Base-by-base conservation (phyloP, 371 early-diverging fungal genomes). In the Lichtheimia corymbifera region DNA sequence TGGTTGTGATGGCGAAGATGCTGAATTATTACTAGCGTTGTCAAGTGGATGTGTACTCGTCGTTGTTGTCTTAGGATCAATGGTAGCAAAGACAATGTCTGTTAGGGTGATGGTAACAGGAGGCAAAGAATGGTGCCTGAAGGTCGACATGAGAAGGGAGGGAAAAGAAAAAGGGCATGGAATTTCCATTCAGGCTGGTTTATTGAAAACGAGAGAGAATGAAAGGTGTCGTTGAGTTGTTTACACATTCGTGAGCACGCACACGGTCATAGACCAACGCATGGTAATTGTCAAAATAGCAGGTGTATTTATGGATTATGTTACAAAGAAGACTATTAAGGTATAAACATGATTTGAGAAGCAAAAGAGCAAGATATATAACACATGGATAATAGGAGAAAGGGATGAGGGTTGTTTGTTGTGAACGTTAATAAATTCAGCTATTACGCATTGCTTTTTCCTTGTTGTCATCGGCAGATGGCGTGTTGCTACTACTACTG, bases 51-150 rank as follows among this genome's bases (percentile, higher is more conserved):
- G 2, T 28, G 63, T 15, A 18, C 50, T 57, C n/a, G 63, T 40
- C 25, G 58, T 56, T 17, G 52, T 40, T 11, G 61, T 53, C 9
- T 54, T 44, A 15, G 44, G 13, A 4, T 50, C 62, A 18, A 47
- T 20, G 0, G 56, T 62, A 14, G 61, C 57, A n/a, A 52, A 50
- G 15, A 61, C 41, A 50, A 52, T 58, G 24, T 66, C 53, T 22
- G 55, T 66, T 5, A 58, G 50, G 6, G 61, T 65, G 12, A 65
- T 50, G 13, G 61, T 65, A 15, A 40, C 47, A 47, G 22, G 47
- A 15, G 20, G 62, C 52, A 45, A 45, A 20, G 47, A 40, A 55
- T 47, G 47, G 24, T n/a, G n/a, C 41, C 22, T 49, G 12, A 49
- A 41, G 24, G 44, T 17, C 22, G 42, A 5, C 27, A 18, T 28